Evolutionary conservation across 768 basidiomycete genomes (phyloP).

Genomic region (Boletus fagicola): DNA sequence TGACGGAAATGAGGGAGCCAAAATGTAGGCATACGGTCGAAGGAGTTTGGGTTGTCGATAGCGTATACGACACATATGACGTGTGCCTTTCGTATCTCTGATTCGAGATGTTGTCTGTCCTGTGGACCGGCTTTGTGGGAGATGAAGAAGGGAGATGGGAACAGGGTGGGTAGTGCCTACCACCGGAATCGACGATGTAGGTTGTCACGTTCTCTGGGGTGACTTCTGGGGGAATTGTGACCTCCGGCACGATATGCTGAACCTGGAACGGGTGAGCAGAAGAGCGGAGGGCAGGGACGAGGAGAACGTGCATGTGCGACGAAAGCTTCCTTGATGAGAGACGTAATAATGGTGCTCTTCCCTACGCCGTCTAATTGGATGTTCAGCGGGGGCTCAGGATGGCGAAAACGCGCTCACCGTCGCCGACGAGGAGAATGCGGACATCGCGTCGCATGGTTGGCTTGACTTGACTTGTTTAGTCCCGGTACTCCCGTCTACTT

Average conservation of each 20-base stretch:
- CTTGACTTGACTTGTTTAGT: slow-evolving; percentile 15
- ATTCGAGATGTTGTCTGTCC: slow-evolving; percentile 85
- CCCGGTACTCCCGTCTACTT: neutral
- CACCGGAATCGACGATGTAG: slow-evolving; percentile 96
- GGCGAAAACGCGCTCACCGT: slow-evolving; percentile 55
- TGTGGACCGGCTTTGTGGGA: slow-evolving; percentile 67
- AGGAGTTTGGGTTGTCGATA: slow-evolving; percentile 94
- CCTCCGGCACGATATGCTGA: slow-evolving; percentile 92
- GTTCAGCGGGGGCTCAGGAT: neutral
- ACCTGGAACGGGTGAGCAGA: slow-evolving; percentile 51
- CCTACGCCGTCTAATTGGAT: slow-evolving; percentile 83
- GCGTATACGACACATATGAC: slow-evolving; percentile 98
- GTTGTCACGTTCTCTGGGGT: slow-evolving; percentile 98
- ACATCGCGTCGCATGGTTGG: slow-evolving; percentile 83
- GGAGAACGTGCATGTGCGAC: slow-evolving; percentile 70
- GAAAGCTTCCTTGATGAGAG: slow-evolving; percentile 94
- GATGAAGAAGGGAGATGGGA: slow-evolving; percentile 4
- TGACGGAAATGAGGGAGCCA: slow-evolving; percentile 96
- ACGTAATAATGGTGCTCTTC: slow-evolving; percentile 96
- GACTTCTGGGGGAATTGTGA: slow-evolving; percentile 96
- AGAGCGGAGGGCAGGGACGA: neutral
- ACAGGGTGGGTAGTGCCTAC: slow-evolving; percentile 44
- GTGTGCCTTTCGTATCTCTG: slow-evolving; percentile 95
- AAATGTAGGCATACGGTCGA: slow-evolving; percentile 96
- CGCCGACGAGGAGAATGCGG: slow-evolving; percentile 89